phyloP scores from a whole-genome alignment of 2,329 filamentous ascomycete genomes.

The Penicillium sp. region DNA sequence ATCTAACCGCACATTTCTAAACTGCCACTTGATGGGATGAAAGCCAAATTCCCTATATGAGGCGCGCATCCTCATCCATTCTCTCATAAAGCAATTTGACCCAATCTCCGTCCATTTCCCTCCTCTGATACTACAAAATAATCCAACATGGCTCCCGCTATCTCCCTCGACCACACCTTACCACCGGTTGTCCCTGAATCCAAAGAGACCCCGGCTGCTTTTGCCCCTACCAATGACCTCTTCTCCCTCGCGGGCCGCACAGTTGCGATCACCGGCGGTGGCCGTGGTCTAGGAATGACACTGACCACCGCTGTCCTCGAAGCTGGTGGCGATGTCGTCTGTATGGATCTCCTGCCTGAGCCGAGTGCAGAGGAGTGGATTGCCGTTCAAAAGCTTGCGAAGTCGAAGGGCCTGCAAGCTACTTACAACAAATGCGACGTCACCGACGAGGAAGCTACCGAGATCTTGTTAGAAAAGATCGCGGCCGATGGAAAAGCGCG shows the following conservation, averaged over 20 bases:
- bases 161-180: conserved; percentile 23
- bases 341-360: conserved; percentile 47
- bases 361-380: conserved; percentile 42
- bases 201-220: conserved; percentile 30
- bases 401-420: conserved; percentile 33
- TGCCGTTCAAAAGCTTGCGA: conserved; percentile 44
- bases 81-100: neutral
- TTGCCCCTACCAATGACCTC: conserved; percentile 30
- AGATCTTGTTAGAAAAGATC: conserved; percentile 38
- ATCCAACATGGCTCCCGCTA: conserved; percentile 23
- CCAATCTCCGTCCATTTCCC: neutral
- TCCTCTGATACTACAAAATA: neutral
- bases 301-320: conserved; percentile 53
- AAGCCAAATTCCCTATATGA: conserved; percentile 7
- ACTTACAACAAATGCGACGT: conserved; percentile 51
- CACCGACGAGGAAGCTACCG: conserved; percentile 46
- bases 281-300: conserved; percentile 53
- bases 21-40: neutral
- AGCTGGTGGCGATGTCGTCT: conserved; percentile 52
- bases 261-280: conserved; percentile 52
- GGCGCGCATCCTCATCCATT: neutral
- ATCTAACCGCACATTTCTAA: conserved; percentile 14
- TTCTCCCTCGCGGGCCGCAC: conserved; percentile 49
- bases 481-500: conserved; percentile 24
- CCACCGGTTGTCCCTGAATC: conserved; percentile 30